phyloP scores from a whole-genome alignment of 805 yeast species.

The Wickerhamomyces bisporus region DNA sequence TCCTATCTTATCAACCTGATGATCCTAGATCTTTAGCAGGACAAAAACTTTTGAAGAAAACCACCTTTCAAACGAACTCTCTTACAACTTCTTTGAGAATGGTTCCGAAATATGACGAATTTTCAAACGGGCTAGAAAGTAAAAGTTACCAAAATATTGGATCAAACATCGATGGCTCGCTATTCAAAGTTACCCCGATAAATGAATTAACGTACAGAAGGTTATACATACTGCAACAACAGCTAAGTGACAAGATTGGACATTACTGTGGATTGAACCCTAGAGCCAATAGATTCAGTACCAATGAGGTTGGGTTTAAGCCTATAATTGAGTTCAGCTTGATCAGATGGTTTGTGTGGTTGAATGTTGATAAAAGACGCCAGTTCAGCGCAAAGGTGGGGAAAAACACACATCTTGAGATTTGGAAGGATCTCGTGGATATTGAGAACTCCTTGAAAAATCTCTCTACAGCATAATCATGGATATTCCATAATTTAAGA shows the following conservation, averaged over 20 bases:
- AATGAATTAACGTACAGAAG: slow-evolving; percentile 73
- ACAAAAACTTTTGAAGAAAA: slow-evolving; percentile 60
- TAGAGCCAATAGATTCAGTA: slow-evolving; percentile 33
- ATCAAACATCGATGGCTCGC: slow-evolving; percentile 72
- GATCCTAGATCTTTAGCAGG: slow-evolving; percentile 82
- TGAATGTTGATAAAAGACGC: slow-evolving; percentile 54
- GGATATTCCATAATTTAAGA: background rate
- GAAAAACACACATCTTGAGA: slow-evolving; percentile 49
- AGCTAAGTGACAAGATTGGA: slow-evolving; percentile 68
- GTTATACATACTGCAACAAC: slow-evolving; percentile 82
- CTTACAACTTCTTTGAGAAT: slow-evolving; percentile 49
- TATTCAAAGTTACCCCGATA: slow-evolving; percentile 69
- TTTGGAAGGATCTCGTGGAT: slow-evolving; percentile 64
- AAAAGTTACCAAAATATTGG: slow-evolving; percentile 61
- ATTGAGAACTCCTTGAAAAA: slow-evolving; percentile 38
- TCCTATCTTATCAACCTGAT: slow-evolving; percentile 87
- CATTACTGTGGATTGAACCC: slow-evolving; percentile 83
- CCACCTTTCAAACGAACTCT: slow-evolving; percentile 67
- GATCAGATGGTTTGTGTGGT: slow-evolving; percentile 44
- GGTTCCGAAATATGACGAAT: slow-evolving; percentile 32
- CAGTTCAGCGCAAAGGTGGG: slow-evolving; percentile 53
- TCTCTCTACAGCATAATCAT: background rate
- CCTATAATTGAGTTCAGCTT: slow-evolving; percentile 64
- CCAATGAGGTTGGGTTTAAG: slow-evolving; percentile 38
- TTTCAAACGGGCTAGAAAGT: slow-evolving; percentile 12